Base-by-base conservation (phyloP, 805 yeast species). In the Candida patagonica region DNA sequence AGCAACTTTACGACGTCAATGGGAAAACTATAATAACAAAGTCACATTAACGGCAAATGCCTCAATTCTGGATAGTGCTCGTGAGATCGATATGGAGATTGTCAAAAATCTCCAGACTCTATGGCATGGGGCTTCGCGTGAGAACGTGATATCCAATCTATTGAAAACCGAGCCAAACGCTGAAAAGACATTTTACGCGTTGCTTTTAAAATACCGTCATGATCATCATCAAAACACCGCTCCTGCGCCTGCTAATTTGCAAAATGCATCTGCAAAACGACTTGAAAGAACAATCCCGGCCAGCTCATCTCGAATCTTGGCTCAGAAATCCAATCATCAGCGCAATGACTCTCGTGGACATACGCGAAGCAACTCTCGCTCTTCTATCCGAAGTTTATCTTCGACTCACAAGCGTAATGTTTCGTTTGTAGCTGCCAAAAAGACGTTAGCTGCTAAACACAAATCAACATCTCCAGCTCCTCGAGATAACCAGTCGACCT, bases 51-150 rank as follows among this genome's bases (percentile, higher is more conserved):
- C 96, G 58, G 85, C 95, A 54, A 95, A 95, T 67, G 86, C 96
- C 66, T 87, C 87, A 82, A 96, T 96, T 78, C 82, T 88, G 71
- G 96, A 88, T 74, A 86, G 96, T 64, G 86, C 87, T 65, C 86
- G 96, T n/a, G 77, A 75, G 38, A 73, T 83, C 44, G 94, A 86
- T 56, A 64, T 65, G 41, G 88, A 81, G 54, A 80, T 86, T 41
- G 65, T 85, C 53, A 77, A 81, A 51, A 83, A 81, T 54, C 63
- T 85, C 46, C 79, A 80, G 32, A 83, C 83, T 6, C 63, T 85
- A 45, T 85, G 92, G 74, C 95, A 82, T 56, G 89, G 88, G 41
- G 82, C 80, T 46, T 68, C 71, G 33, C 70, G 71, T 38, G 59
- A 67, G 3, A 63, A 66, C 7, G 73, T 86, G 20, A 57, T 74